Conservation (phyloP, 2,329 filamentous ascomycete genomes). For the Byssoonygena ceratinophila region DNA sequence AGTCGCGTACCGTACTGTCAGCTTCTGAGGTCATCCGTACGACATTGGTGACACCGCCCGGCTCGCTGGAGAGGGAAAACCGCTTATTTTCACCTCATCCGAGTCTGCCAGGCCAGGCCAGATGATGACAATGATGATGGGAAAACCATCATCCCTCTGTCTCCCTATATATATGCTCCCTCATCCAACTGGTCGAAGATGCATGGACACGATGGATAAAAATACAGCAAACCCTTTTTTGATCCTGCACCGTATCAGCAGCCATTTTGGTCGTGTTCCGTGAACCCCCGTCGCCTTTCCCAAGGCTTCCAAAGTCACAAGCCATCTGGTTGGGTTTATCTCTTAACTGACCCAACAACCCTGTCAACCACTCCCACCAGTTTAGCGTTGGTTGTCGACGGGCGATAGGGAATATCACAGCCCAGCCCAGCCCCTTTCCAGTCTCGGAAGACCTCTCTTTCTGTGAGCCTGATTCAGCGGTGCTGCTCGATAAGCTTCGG, state of each 20-base stretch:
- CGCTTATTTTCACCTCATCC: neutral
- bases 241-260: neutral
- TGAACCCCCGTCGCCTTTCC: neutral
- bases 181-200: too few relatives aligned
- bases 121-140: neutral
- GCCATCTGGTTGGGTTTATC: neutral
- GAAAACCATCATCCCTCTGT: too few relatives aligned
- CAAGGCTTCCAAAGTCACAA: neutral
- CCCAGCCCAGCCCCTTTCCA: neutral
- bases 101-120: neutral
- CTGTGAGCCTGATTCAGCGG: neutral
- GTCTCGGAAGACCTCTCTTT: neutral
- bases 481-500: neutral
- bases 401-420: neutral
- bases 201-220: too few relatives aligned
- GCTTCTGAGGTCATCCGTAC: neutral
- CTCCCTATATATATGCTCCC: too few relatives aligned
- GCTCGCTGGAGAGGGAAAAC: neutral
- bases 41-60: neutral
- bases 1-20: neutral
- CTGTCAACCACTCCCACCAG: neutral
- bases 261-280: neutral
- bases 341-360: neutral
- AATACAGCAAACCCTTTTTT: too few relatives aligned
- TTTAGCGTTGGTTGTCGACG: neutral